Conservation (phyloP, 2,329 filamentous ascomycete species). For the Sclerotinia trifoliorum region DNA sequence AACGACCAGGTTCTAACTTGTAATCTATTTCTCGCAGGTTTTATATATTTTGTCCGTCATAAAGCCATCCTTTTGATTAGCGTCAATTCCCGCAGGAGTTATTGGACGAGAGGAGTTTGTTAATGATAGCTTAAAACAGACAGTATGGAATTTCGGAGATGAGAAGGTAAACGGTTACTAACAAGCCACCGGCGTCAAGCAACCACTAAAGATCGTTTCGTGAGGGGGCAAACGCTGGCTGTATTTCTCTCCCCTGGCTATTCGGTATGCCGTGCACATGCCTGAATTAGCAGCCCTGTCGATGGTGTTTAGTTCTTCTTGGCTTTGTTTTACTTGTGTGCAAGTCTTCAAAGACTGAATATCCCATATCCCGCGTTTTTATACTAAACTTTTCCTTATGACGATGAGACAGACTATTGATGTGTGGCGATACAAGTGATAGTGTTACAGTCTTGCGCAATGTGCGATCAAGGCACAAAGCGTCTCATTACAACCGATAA, state of each 20-base stretch:
- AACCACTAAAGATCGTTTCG: conserved; percentile 26
- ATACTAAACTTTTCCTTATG: background rate
- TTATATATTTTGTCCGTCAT: conserved; percentile 1
- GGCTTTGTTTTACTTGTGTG: conserved; percentile 6
- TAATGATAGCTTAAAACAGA: conserved; percentile 18
- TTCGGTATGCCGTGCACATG: conserved; percentile 20
- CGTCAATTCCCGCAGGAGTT: background rate
- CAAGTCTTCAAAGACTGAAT: background rate
- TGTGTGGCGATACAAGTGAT: conserved; percentile 1
- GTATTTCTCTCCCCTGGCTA: conserved; percentile 3
- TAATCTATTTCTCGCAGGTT: conserved; percentile 10
- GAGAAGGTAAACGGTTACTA: conserved; percentile 25
- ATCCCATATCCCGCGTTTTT: background rate
- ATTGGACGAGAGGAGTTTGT: conserved; percentile 12
- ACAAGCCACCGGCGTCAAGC: conserved; percentile 33
- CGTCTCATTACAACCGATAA: conserved; percentile 19
- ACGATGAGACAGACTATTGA: conserved; percentile 5
- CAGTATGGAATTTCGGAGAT: conserved; percentile 34
- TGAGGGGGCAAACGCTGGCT: conserved; percentile 25
- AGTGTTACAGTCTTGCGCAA: conserved; percentile 16
- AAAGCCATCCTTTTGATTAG: conserved; percentile 3
- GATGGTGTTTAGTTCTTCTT: conserved; percentile 15
- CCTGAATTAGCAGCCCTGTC: conserved; percentile 1
- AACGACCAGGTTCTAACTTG: background rate
- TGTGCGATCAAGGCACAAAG: conserved; percentile 23